These are phyloP conservation scores for Ogataea saltuana DNA, from an alignment of 805 yeast genomes.

Conservation along the genomic window DNA sequence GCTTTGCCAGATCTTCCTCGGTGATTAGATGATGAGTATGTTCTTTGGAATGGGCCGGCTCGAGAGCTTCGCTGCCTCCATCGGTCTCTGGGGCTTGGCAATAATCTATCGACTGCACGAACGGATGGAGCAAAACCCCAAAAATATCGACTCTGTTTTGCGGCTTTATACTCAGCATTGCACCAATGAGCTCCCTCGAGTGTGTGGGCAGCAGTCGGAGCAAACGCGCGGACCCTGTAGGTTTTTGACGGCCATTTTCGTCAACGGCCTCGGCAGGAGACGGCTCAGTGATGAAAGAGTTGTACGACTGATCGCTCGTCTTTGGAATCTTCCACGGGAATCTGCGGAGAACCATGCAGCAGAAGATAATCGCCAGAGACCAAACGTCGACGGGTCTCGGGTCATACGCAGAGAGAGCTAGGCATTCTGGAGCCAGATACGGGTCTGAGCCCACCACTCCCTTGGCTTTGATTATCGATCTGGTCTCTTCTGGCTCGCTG, in stretches of 20 bases:
- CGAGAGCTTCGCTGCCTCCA: conserved; percentile 22
- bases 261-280: conserved; percentile 29
- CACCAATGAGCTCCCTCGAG: conserved; percentile 58
- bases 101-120: conserved; percentile 55
- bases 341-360: conserved; percentile 83
- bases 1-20: conserved; percentile 55
- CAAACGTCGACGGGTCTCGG: conserved; percentile 89
- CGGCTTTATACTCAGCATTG: conserved; percentile 67
- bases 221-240: conserved; percentile 68
- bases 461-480: conserved; percentile 57
- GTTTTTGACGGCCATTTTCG: conserved; percentile 26
- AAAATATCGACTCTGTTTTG: conserved; percentile 57
- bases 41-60: conserved; percentile 29
- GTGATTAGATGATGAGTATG: conserved; percentile 71
- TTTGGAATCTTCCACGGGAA: conserved; percentile 98
- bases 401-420: conserved; percentile 59
- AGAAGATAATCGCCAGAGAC: conserved; percentile 90
- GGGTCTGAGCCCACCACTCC: conserved; percentile 98
- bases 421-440: conserved; percentile 90
- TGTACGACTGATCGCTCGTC: conserved; percentile 68
- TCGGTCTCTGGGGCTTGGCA: conserved; percentile 44
- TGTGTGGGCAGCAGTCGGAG: conserved; percentile 69
- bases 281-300: conserved; percentile 51
- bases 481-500: conserved; percentile 25
- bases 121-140: conserved; percentile 56